Evolutionary conservation across 805 yeast genomes (phyloP), one percentile per base, ranked within the genome.

Genomic region (Kregervanrija fluxuum): DNA sequence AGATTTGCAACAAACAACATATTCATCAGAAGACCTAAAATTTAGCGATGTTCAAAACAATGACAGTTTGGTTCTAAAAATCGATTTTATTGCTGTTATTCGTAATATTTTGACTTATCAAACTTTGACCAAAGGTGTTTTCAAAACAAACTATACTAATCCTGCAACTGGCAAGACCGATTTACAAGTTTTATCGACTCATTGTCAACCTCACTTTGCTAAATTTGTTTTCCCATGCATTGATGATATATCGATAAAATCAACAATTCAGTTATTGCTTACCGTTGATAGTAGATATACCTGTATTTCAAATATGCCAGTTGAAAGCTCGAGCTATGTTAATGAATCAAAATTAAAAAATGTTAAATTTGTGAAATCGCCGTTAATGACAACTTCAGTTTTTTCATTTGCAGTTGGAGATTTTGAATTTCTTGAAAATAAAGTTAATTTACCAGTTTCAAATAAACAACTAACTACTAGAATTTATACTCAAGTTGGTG

Each of bases 361-460:
- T 0, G 74, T 74, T 22, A 56, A 48, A 16, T 85, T 84, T 53
- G 63, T 67, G 28, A 56, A 61, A 36, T 73, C 90, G 0, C 83
- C 82, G 4, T 67, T 75, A 10, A 80, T 83, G 69, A 64, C 80
- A 0, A 67, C 82, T 0, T 77, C 89, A 0, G 68, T 79, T 6
- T 82, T 85, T 58, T 82, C 85, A 0, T 83, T 85, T 56, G 77
- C 74, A 2, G 51, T 80, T 41, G 93, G 95, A 39, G 84, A 83
- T 54, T 66, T 85, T 16, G 85, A 82, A 35, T 70, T 59, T 41
- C 56, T 77, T 14, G 75, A 71, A 46, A 52, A 69, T 0, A 56
- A 50, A 8, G 59, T 69, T 8, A 40, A 54, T 3, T 48, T 70
- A 33, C 46, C 48, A 3, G 3, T 45, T 13, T 41, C 43, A 10